phyloP scores from a whole-genome alignment of 2,329 filamentous ascomycete genomes.

The Beauveria caledonica region DNA sequence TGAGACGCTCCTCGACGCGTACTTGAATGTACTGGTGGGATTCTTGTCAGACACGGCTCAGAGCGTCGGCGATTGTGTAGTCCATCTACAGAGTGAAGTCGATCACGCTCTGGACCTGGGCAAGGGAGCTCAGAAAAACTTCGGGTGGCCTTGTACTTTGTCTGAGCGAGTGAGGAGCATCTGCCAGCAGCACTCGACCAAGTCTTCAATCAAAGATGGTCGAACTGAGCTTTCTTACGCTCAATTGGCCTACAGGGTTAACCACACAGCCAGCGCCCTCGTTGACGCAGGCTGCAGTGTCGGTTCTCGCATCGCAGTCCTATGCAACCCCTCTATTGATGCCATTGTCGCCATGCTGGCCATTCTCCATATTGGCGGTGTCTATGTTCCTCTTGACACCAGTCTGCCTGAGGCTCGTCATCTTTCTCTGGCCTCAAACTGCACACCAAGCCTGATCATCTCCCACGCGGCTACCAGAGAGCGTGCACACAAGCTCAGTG shows the following conservation, averaged over 20 bases:
- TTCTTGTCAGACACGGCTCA: not conserved
- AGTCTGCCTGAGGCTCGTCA: conserved; percentile 23
- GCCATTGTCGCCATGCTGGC: conserved; percentile 32
- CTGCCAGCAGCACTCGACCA: not conserved
- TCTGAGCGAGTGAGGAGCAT: not conserved
- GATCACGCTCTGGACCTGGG: not conserved
- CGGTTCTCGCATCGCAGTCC: conserved; percentile 27
- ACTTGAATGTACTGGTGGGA: not conserved
- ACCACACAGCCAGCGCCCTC: not conserved
- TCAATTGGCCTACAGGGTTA: not conserved
- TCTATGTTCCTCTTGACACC: conserved; percentile 33
- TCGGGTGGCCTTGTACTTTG: not conserved
- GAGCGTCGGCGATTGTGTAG: not conserved
- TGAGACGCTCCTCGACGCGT: not conserved
- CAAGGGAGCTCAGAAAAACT: not conserved
- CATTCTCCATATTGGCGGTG: conserved; percentile 28
- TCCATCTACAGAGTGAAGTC: not conserved
- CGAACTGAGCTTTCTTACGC: not conserved
- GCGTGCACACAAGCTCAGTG: not conserved
- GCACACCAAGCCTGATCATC: conserved; percentile 17
- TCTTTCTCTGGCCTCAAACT: conserved; percentile 20
- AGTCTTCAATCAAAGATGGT: not conserved
- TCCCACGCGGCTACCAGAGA: not conserved
- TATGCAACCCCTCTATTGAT: conserved; percentile 28
- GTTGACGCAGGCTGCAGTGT: not conserved